Percentiles rank a stretch among this genome's conserved stretches.
These are phyloP conservation scores for Plasmopara viticola DNA, from an alignment of 352 stramenopile species.

Conservation along the genomic window DNA sequence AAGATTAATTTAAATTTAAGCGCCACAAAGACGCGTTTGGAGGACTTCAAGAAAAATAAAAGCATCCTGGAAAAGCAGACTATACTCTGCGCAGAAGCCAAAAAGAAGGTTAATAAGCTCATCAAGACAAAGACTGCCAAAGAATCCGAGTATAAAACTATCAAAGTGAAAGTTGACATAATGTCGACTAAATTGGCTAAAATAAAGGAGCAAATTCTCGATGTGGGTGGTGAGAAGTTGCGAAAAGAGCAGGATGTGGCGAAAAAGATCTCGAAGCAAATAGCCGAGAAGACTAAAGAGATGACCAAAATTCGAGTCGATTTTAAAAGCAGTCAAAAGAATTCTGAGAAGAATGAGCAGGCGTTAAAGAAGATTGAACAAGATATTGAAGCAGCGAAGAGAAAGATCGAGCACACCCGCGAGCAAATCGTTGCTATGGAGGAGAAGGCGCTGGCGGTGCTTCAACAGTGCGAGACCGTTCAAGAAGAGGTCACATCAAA, in stretches of 20 bases:
- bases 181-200: conserved; percentile 81
- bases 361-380: conserved; percentile 56
- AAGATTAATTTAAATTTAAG: conserved; percentile 86
- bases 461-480: conserved; percentile 88
- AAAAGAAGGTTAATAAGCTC: conserved; percentile 83
- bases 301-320: conserved; percentile 83
- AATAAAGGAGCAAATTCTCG: conserved; percentile 93
- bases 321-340: conserved; percentile 80
- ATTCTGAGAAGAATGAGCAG: conserved; percentile 59
- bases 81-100: conserved; percentile 80
- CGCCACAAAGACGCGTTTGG: conserved; percentile 52
- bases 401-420: conserved; percentile 81
- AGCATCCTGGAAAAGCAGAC: conserved; percentile 80
- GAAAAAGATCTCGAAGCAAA: conserved; percentile 74
- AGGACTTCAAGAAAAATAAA: conserved; percentile 56
- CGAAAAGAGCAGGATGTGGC: conserved; percentile 91
- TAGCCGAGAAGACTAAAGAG: conserved; percentile 86
- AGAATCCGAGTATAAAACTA: conserved; percentile 78
- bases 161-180: conserved; percentile 54
- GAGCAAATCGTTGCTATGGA: conserved; percentile 90
- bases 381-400: conserved; percentile 67
- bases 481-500: conserved; percentile 87
- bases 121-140: conserved; percentile 81
- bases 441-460: conserved; percentile 86
- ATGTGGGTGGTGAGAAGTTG: conserved; percentile 90